Evolutionary conservation across 805 yeast species (phyloP).

Genomic region (Kodamaea lidongshanica): DNA sequence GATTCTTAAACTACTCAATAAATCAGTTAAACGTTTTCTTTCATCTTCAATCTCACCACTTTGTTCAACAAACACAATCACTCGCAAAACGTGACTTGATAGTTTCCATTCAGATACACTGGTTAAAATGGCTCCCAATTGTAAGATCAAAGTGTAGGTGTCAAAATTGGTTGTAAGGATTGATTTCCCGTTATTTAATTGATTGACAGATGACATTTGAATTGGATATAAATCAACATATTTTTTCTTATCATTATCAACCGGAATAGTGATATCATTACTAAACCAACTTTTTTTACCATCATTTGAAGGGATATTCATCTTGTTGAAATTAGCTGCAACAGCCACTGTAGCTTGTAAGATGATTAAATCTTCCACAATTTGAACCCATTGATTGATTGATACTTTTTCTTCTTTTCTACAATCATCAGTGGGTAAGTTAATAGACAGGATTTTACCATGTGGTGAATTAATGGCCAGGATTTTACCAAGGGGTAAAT

Average conservation of each 20-base stretch:
- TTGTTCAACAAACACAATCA: constrained; percentile 85
- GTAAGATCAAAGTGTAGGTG: constrained; percentile 89
- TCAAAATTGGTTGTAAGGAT: constrained; percentile 87
- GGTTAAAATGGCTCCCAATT: constrained; percentile 84
- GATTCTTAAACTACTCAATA: constrained; percentile 75
- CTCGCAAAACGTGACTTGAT: constrained; percentile 61
- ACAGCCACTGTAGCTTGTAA: constrained; percentile 91
- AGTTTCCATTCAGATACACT: constrained; percentile 93
- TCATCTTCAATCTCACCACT: constrained; percentile 69
- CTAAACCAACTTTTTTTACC: constrained; percentile 15
- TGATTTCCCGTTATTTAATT: constrained; percentile 59
- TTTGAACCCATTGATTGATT: constrained; percentile 82
- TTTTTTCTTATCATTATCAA: constrained; percentile 27
- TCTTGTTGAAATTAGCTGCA: constrained; percentile 74
- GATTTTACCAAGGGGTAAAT: too few relatives aligned
- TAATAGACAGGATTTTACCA: too few relatives aligned
- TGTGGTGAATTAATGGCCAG: too few relatives aligned
- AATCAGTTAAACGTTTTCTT: constrained; percentile 47
- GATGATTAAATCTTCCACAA: constrained; percentile 81
- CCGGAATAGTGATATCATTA: constrained; percentile 1
- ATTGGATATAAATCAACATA: constrained; percentile 91
- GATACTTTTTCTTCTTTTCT: constrained; percentile 63
- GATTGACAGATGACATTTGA: constrained; percentile 85
- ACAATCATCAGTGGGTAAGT: constrained; percentile 73
- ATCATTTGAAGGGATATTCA: constrained; percentile 54